Evolutionary conservation across 139 green algal genomes (phyloP).

Genomic region (Chlorella sp.): DNA sequence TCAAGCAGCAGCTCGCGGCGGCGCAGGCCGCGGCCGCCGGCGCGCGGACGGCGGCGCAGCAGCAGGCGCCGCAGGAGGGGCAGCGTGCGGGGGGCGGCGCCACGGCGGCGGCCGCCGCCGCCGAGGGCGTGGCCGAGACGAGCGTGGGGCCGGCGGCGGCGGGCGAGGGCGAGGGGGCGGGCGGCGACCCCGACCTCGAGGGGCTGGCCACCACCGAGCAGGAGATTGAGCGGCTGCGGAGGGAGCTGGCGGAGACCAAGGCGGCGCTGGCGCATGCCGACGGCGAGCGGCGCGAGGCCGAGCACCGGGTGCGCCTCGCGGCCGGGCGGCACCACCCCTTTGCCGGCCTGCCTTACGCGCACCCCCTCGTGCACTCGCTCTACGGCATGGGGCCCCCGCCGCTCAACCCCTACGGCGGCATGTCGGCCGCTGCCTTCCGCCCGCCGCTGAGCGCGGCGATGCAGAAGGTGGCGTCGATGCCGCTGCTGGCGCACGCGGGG

Average conservation of each 20-base stretch:
- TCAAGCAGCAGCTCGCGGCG: slow-evolving; percentile 12
- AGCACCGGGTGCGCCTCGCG: slow-evolving; percentile 1
- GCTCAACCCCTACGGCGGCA: slow-evolving; percentile 40
- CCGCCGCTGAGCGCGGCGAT: slow-evolving; percentile 22
- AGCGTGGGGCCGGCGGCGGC: background rate
- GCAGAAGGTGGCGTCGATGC: slow-evolving; percentile 54
- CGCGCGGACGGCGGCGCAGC: background rate
- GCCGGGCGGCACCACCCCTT: background rate
- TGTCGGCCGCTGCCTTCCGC: slow-evolving; percentile 13
- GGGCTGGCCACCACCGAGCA: slow-evolving; percentile 28
- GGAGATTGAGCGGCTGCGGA: slow-evolving; percentile 30
- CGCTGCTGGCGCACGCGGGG: slow-evolving; percentile 35
- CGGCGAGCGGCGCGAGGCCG: slow-evolving; percentile 11
- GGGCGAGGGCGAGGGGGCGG: too few species aligned
- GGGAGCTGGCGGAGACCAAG: slow-evolving; percentile 33
- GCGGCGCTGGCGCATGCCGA: slow-evolving; percentile 11
- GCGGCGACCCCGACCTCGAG: background rate
- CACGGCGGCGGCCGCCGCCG: background rate
- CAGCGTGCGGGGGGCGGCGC: background rate
- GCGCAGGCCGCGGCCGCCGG: background rate
- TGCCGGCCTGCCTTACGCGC: background rate
- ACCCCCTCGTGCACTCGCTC: slow-evolving; percentile 4
- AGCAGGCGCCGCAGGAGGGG: background rate
- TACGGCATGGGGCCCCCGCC: slow-evolving; percentile 18
- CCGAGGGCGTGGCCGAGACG: background rate